These are phyloP conservation scores for Diaporthe capsici DNA, from an alignment of 2,329 filamentous ascomycete genomes.

Conservation along the genomic window DNA sequence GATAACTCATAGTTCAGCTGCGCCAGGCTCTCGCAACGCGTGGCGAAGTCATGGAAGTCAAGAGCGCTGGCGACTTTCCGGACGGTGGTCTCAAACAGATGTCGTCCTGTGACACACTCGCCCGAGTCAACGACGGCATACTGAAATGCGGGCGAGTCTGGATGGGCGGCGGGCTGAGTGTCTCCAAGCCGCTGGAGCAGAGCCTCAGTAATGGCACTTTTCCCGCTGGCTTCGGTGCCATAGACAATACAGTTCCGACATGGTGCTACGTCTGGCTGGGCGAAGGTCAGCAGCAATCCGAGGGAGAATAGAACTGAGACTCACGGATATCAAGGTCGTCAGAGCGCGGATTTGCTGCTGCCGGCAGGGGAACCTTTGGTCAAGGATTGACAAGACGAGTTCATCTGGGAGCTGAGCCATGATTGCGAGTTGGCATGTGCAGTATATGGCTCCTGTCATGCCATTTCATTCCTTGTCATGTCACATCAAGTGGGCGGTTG, in stretches of 20 bases:
- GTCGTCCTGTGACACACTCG: constrained; percentile 84
- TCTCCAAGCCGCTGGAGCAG: constrained; percentile 67
- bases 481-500: neutral
- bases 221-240: constrained; percentile 89
- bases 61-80: constrained; percentile 70
- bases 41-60: constrained; percentile 47
- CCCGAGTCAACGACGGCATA: constrained; percentile 77
- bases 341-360: constrained; percentile 72
- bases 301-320: constrained; percentile 43
- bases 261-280: constrained; percentile 74
- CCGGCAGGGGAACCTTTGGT: constrained; percentile 68
- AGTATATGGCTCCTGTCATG: neutral
- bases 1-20: constrained; percentile 81
- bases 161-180: constrained; percentile 58
- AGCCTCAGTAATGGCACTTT: constrained; percentile 77
- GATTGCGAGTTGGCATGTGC: neutral
- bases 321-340: constrained; percentile 67
- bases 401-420: constrained; percentile 64
- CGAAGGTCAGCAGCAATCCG: constrained; percentile 42
- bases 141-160: constrained; percentile 65
- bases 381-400: constrained; percentile 60
- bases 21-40: constrained; percentile 84
- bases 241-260: constrained; percentile 84
- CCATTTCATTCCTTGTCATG: neutral
- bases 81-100: constrained; percentile 81